phyloP scores from a whole-genome alignment of 2,329 filamentous ascomycete genomes.

The Acephala macrosclerotiorum region DNA sequence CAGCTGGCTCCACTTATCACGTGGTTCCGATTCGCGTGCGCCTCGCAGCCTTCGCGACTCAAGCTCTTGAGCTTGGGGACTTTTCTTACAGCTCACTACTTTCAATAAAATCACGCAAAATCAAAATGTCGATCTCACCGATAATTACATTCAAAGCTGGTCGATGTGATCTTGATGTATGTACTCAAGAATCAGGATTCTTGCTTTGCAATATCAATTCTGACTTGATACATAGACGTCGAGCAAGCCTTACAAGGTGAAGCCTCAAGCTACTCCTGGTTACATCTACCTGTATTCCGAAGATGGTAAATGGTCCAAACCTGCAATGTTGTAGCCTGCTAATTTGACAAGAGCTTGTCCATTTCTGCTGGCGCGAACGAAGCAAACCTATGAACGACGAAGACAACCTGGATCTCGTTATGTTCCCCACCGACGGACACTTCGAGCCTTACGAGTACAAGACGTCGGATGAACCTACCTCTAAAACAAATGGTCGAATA shows the following conservation, averaged over 20 bases:
- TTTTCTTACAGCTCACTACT: conserved; percentile 16
- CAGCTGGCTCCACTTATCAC: too few species aligned
- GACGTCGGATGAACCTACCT: conserved; percentile 60
- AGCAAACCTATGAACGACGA: conserved; percentile 73
- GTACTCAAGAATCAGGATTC: conserved; percentile 46
- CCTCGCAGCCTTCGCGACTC: conserved; percentile 12
- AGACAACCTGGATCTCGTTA: conserved; percentile 83
- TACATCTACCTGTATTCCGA: conserved; percentile 93
- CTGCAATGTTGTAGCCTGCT: conserved; percentile 13
- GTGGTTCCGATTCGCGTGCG: too few species aligned
- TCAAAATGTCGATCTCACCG: conserved; percentile 79
- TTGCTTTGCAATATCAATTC: not conserved
- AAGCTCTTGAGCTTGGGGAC: not conserved
- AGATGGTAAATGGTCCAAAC: conserved; percentile 68
- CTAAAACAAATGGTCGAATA: conserved; percentile 85
- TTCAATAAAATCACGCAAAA: conserved; percentile 14
- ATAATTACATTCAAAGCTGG: conserved; percentile 98
- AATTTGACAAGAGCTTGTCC: conserved; percentile 73
- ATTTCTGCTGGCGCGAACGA: conserved; percentile 97
- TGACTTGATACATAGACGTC: conserved; percentile 51
- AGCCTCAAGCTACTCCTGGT: conserved; percentile 74
- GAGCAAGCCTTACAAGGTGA: conserved; percentile 73
- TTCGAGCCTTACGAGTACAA: conserved; percentile 87
- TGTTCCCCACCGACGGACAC: conserved; percentile 88
- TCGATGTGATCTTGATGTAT: conserved; percentile 83